Base-by-base conservation (phyloP, 2,329 filamentous ascomycete species). In the Kalmusia sp. region DNA sequence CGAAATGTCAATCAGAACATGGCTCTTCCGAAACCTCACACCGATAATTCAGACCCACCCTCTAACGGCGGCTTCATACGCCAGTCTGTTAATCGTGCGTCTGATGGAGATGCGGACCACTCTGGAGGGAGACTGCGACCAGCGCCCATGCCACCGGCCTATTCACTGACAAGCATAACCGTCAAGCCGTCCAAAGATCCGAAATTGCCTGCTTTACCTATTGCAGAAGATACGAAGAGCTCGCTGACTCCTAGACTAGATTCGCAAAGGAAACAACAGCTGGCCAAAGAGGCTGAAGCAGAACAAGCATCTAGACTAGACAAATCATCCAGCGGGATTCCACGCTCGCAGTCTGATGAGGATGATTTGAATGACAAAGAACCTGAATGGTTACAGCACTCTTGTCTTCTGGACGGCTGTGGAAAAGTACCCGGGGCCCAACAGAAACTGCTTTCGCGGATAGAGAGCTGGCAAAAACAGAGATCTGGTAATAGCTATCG, bases 401-500 rank as follows among this genome's bases (percentile, higher is more conserved):
- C 31, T 12, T 49, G 41, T 17, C 41, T 12, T n/a, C 24, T 25
- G 5, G 24, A 24, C 15, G 30, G 19, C 15, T 54, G 46, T 25
- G 52, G 40, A 19, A 54, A 12, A 33, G 44, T 48, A 1, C 24
- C 30, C 11, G 8, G 11, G 14, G 33, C 35, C 9, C 52, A 55
- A 47, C 22, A 19, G 9, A 21, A 15, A 9, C 30, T 55, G n/a
- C 33, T 55, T 6, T 24, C 37, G 3, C 17, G 22, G 3, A 9
- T 12, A 6, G 49, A 38, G 19, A 35, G 41, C 25, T 54, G 52
- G 75, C 54, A 71, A 37, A 44, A 21, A 17, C 27, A 14, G 22
- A 44, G 34, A 21, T 27, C 17, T 46, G 52, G 74, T 52, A 71
- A 7, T 72, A 75, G 6, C 57, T 50, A 61, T 6, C 47, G 55